phyloP scores from a whole-genome alignment of 1,284 basidiomycete genomes.

The Ceratobasidium sp. region DNA sequence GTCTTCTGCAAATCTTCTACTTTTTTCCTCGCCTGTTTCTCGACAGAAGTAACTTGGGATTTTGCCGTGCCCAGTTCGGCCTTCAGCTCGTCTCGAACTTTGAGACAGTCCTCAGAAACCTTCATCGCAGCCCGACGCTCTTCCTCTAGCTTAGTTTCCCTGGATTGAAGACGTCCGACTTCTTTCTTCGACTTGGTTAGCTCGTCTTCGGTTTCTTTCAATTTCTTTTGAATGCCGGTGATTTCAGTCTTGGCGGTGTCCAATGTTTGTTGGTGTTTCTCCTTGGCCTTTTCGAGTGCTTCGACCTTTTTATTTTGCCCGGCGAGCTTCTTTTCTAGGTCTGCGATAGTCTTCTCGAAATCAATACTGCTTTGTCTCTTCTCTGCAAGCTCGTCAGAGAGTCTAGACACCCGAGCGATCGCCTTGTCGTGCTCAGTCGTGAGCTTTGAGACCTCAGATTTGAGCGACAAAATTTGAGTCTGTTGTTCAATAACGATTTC shows the following conservation, averaged over 20 bases:
- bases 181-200: neutral
- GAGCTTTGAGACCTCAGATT: neutral
- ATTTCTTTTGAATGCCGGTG: neutral
- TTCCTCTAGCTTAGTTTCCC: neutral
- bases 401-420: too few species aligned
- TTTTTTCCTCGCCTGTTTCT: slow-evolving; percentile 6
- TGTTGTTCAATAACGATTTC: neutral
- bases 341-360: neutral
- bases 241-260: neutral
- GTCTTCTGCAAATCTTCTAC: neutral
- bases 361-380: neutral
- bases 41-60: neutral
- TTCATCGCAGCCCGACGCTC: neutral
- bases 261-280: neutral
- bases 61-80: neutral
- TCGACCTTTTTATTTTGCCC: slow-evolving; percentile 1
- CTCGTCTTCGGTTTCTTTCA: neutral
- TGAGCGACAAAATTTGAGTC: neutral
- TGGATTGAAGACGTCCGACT: neutral
- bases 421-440: neutral
- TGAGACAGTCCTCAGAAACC: slow-evolving; percentile 3
- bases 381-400: neutral
- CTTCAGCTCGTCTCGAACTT: neutral
- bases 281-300: neutral
- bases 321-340: neutral